Conservation (phyloP, 371 early-diverging fungal genomes). For the Mucor saturninus region DNA sequence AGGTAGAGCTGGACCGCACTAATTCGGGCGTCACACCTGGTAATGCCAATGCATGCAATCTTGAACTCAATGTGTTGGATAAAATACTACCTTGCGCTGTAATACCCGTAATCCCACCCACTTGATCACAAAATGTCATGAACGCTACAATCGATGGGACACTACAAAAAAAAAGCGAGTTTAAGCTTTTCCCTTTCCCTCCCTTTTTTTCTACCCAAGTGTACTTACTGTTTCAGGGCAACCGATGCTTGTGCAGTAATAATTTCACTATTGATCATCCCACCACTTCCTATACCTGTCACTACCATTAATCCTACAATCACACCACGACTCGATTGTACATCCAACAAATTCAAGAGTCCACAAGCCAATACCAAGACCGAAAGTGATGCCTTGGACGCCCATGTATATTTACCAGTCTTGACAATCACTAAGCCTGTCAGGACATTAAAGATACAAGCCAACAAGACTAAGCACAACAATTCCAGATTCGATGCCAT, state of each 20-base stretch:
- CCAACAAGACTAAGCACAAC: conserved; percentile 42
- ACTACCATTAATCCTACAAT: conserved; percentile 51
- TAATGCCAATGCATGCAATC: conserved; percentile 19
- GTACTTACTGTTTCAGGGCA: conserved; percentile 39
- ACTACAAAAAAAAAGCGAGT: conserved; percentile 13
- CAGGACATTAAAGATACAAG: conserved; percentile 46
- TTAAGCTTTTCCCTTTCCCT: neutral
- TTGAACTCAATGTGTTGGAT: conserved; percentile 30
- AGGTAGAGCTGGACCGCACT: conserved; percentile 41
- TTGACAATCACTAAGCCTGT: conserved; percentile 44
- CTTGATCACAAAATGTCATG: conserved; percentile 52
- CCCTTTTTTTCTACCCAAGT: neutral
- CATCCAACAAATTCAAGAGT: conserved; percentile 28
- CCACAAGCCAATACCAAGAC: conserved; percentile 41
- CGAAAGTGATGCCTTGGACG: conserved; percentile 32
- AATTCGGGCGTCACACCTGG: conserved; percentile 27
- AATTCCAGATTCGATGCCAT: conserved; percentile 47
- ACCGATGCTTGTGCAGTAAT: conserved; percentile 52
- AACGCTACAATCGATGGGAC: conserved; percentile 46
- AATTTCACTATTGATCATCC: conserved; percentile 62
- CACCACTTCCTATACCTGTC: conserved; percentile 72
- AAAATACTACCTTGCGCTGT: conserved; percentile 40
- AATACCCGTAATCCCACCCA: conserved; percentile 51
- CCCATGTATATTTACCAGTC: conserved; percentile 46
- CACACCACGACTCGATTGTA: conserved; percentile 37